These are phyloP conservation scores for Aspergillus mulundensis DNA, from an alignment of 495 filamentous ascomycete species.

Conservation along the genomic window DNA sequence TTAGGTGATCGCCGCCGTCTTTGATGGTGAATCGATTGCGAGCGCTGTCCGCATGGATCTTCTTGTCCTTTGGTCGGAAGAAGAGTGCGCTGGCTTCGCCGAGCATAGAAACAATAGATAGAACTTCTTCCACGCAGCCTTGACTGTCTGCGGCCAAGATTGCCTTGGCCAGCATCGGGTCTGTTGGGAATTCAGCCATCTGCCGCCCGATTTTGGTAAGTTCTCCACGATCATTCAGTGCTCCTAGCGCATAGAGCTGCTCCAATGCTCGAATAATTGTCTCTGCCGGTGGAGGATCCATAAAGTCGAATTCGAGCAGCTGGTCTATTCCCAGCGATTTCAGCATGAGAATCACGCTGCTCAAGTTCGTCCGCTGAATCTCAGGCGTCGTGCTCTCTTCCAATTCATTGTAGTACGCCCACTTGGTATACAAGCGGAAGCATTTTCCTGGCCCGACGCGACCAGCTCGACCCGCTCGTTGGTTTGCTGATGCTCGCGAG, in stretches of 20 bases:
- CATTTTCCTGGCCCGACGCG: slow-evolving; percentile 92
- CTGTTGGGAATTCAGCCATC: slow-evolving; percentile 95
- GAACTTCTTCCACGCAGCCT: slow-evolving; percentile 89
- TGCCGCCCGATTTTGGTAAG: slow-evolving; percentile 89
- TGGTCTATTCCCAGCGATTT: slow-evolving; percentile 94
- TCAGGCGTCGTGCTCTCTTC: slow-evolving; percentile 91
- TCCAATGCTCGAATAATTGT: slow-evolving; percentile 88
- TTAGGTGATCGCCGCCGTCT: slow-evolving; percentile 88
- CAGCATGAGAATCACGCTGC: slow-evolving; percentile 75
- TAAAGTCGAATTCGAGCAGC: slow-evolving; percentile 91
- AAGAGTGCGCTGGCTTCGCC: slow-evolving; percentile 85
- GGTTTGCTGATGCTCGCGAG: slow-evolving; percentile 91
- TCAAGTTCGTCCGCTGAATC: slow-evolving; percentile 89
- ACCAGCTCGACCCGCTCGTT: slow-evolving; percentile 86
- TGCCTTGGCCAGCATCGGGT: slow-evolving; percentile 88
- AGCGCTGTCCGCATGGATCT: slow-evolving; percentile 89
- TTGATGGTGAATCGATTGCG: slow-evolving; percentile 88
- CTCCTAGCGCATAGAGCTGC: slow-evolving; percentile 86
- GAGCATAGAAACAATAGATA: slow-evolving; percentile 93
- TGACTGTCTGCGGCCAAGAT: slow-evolving; percentile 86
- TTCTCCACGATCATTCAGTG: slow-evolving; percentile 83
- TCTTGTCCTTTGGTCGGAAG: slow-evolving; percentile 96
- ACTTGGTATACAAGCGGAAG: slow-evolving; percentile 93
- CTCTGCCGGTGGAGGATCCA: slow-evolving; percentile 90
- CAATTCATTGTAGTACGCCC: slow-evolving; percentile 90